Conservation (phyloP, 305 asterid species). For the Fraxinus dipetala region DNA sequence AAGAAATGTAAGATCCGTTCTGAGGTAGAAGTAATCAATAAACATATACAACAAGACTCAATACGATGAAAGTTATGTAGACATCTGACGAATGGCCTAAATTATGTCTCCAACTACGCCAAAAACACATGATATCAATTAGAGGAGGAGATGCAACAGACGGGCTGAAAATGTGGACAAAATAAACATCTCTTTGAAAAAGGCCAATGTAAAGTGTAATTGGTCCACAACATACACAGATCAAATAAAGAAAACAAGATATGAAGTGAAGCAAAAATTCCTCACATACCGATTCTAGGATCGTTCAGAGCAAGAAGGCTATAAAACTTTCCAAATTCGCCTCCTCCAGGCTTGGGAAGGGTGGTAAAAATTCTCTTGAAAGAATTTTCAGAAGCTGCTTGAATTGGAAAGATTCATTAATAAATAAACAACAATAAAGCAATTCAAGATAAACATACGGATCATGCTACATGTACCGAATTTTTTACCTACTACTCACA, state of each 20-base stretch:
- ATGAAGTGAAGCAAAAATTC: not conserved
- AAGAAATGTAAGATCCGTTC: not conserved
- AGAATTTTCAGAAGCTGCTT: slow-evolving; percentile 64
- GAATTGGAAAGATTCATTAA: slow-evolving; percentile 12
- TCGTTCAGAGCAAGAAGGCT: slow-evolving; percentile 80
- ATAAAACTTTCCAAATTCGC: slow-evolving; percentile 82
- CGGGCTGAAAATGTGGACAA: not conserved
- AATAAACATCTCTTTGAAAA: not conserved
- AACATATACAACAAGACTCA: not conserved
- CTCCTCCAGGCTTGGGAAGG: slow-evolving; percentile 88
- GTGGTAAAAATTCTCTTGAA: slow-evolving; percentile 56
- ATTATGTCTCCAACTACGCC: not conserved
- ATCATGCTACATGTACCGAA: too few relatives aligned
- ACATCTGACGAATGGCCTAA: not conserved
- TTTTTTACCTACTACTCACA: too few relatives aligned
- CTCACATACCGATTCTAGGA: slow-evolving; percentile 66
- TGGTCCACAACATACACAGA: not conserved
- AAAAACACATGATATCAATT: not conserved
- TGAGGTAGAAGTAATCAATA: not conserved
- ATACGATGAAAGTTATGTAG: not conserved
- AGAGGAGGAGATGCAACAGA: not conserved
- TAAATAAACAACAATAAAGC: not conserved
- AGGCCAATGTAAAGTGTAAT: not conserved
- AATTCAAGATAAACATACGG: not conserved
- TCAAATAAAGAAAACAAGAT: not conserved